Base-by-base conservation (phyloP, 495 filamentous ascomycete genomes). In the Parmelia sp. region DNA sequence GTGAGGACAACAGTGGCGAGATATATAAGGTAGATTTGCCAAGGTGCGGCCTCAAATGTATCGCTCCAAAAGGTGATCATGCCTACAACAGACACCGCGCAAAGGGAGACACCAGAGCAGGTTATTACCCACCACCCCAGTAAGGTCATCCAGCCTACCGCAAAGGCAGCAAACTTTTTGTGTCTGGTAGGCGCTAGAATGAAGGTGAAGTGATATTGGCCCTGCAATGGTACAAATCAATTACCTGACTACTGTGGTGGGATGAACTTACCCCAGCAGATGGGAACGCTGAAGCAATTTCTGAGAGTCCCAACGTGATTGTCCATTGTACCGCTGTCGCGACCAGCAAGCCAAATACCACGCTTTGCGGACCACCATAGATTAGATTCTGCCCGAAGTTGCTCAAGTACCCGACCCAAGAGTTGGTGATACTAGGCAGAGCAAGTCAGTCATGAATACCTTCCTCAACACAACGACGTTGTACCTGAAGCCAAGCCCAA, bases 51-150 rank as follows among this genome's bases (percentile, higher is more conserved):
- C 14, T 61, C 55, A 57, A 65, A 75, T 11, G 59, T 58, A 1
- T 60, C 60, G 31, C 64, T 23, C 57, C 63, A 73, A 60, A 74
- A 73, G n/a, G 51, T 57, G n/a, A 71, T 63, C 27, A 76, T 63
- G 17, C 70, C 73, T 19, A 67, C 47, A 23, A 73, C 57, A 40
- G 66, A 61, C 4, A 64, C 49, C 11, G 60, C 66, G 49, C 60
- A 57, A 14, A 67, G 63, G 21, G 70, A 71, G 19, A 74, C 66
- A 17, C 67, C 69, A 19, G 73, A 73, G 57, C 67, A 73, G 21
- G 72, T 73, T 12, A 68, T 63, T 36, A 75, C 69, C 73, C 73
- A 76, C 73, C 74, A 78, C 12, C 67, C 76, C n/a, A 78, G 35
- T 9, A 73, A 68, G 3, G 69, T 71, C 49, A 78, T 70, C 74